These are phyloP conservation scores for Passiflora organensis DNA, from an alignment of 345 rosid genomes.

Conservation along the genomic window DNA sequence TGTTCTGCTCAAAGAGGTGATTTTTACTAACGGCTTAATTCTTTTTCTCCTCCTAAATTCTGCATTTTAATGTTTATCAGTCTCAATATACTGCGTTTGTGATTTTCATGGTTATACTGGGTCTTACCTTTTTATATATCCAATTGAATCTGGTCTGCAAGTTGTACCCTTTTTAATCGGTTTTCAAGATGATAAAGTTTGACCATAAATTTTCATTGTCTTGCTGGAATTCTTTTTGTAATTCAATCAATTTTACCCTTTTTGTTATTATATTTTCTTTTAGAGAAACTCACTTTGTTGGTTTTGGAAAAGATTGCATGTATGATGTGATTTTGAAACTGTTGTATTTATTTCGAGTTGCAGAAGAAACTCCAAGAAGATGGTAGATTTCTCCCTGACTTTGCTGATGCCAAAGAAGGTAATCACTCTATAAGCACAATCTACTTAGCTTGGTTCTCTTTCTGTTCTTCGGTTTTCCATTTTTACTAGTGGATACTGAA, in stretches of 20 bases:
- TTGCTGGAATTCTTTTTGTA: neutral
- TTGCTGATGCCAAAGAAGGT: constrained; percentile 86
- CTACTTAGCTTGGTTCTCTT: neutral
- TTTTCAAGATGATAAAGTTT: no score
- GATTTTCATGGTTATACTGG: no score
- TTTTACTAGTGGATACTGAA: constrained; percentile 4
- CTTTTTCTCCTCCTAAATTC: neutral
- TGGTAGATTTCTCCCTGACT: constrained; percentile 72
- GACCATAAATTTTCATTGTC: no score
- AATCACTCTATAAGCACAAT: constrained; percentile 11
- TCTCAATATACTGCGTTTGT: no score
- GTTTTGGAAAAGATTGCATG: no score
- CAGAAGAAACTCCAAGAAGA: constrained; percentile 86
- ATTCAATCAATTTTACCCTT: no score
- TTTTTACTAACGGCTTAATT: neutral
- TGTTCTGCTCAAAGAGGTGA: constrained; percentile 73
- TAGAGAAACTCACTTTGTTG: neutral
- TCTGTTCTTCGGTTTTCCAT: no score
- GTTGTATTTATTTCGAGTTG: constrained; percentile 20
- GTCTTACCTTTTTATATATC: no score
- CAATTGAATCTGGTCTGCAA: no score
- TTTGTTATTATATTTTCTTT: neutral
- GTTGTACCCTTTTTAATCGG: no score
- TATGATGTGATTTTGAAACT: constrained; percentile 17
- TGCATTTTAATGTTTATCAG: neutral